Evolutionary conservation across 805 yeast genomes (phyloP).

Genomic region (Torulaspora indica): DNA sequence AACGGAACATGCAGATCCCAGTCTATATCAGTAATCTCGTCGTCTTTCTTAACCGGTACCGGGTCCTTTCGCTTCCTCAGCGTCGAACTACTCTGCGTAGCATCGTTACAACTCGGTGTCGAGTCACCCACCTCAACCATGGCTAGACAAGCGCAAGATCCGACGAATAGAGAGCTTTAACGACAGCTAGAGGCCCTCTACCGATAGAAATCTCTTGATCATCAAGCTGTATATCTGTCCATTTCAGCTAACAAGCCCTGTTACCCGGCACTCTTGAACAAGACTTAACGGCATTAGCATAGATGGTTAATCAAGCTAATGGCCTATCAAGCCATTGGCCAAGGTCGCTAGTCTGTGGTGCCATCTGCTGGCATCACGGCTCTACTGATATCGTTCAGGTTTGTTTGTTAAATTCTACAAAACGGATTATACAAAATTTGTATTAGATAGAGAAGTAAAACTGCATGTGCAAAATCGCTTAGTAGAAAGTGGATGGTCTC

Average conservation of each 20-base stretch:
- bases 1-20: conserved; percentile 32
- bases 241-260: background rate
- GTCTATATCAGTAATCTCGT: conserved; percentile 3
- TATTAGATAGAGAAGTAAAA: conserved; percentile 14
- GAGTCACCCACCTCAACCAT: conserved; percentile 12
- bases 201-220: background rate
- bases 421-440: conserved; percentile 29
- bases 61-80: conserved; percentile 6
- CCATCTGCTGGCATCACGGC: too few species aligned
- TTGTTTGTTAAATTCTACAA: conserved; percentile 26
- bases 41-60: background rate
- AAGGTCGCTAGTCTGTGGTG: too few species aligned
- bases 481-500: conserved; percentile 98
- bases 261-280: background rate
- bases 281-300: too few species aligned
- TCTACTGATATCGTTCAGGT: conserved; percentile 12
- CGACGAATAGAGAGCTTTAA: background rate
- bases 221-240: too few species aligned
- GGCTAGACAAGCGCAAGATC: background rate
- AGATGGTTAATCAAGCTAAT: too few species aligned
- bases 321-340: too few species aligned
- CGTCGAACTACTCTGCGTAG: conserved; percentile 1
- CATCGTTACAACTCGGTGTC: conserved; percentile 10
- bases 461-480: conserved; percentile 36
- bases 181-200: background rate